Percentiles rank a stretch among this genome's conserved stretches.
Evolutionary conservation across 2,329 filamentous ascomycete species (phyloP).

Genomic region (Aurifilum marmelostoma): DNA sequence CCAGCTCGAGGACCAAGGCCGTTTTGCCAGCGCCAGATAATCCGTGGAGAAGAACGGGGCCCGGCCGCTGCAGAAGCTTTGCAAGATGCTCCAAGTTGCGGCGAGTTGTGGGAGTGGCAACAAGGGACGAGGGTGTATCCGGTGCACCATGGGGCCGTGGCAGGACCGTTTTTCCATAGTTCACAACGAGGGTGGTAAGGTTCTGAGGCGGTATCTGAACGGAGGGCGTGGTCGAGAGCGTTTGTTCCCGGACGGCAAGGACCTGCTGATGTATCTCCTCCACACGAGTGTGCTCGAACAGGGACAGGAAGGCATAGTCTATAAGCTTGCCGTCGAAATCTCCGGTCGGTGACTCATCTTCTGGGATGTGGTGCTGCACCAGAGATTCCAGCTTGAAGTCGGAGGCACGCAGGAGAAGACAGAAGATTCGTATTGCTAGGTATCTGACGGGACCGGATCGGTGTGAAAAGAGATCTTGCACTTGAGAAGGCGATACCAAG

Average conservation of each 20-base stretch:
- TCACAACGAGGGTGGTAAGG: constrained; percentile 64
- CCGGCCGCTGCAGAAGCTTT: constrained; percentile 64
- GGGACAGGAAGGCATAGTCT: constrained; percentile 75
- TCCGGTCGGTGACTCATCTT: constrained; percentile 63
- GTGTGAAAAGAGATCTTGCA: constrained; percentile 71
- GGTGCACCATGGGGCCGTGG: constrained; percentile 61
- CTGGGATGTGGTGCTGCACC: constrained; percentile 66
- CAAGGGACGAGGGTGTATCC: constrained; percentile 54
- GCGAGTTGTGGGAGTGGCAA: constrained; percentile 73
- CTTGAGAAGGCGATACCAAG: constrained; percentile 65
- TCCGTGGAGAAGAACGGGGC: constrained; percentile 81
- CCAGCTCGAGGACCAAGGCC: constrained; percentile 79
- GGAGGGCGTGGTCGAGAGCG: background rate
- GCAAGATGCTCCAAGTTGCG: constrained; percentile 74
- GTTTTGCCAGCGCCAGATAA: constrained; percentile 90
- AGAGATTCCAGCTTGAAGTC: constrained; percentile 78
- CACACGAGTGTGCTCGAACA: constrained; percentile 60
- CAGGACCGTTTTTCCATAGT: constrained; percentile 69
- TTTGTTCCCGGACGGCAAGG: constrained; percentile 16
- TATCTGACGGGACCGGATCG: constrained; percentile 68
- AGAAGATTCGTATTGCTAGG: constrained; percentile 80
- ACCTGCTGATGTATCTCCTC: constrained; percentile 47
- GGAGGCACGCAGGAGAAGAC: constrained; percentile 75
- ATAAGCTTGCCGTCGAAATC: constrained; percentile 75
- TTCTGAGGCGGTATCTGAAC: constrained; percentile 37